A percentile compares a stretch with the other conserved stretches of the same genome.
phyloP scores from a whole-genome alignment of 2,329 filamentous ascomycete genomes.

The Plectosphaerella sp. region DNA sequence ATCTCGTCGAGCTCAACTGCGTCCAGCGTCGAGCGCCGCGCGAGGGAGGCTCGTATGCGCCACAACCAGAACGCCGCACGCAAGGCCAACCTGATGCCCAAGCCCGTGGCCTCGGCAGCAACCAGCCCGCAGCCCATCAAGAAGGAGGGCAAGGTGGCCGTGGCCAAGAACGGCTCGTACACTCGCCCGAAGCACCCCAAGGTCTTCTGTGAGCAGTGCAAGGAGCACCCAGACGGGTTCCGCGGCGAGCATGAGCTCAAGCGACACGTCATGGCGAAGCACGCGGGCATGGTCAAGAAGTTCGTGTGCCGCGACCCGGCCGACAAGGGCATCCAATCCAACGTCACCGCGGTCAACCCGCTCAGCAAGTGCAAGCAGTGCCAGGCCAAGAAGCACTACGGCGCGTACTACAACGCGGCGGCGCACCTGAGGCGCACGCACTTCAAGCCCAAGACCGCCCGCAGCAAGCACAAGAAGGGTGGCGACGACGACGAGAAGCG shows the following conservation, averaged over 20 bases:
- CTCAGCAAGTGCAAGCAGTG: constrained; percentile 83
- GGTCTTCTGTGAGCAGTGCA: constrained; percentile 66
- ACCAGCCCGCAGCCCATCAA: constrained; percentile 18
- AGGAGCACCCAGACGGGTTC: constrained; percentile 72
- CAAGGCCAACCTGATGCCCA: constrained; percentile 36
- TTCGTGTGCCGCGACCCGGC: constrained; percentile 55
- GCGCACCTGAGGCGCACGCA: constrained; percentile 85
- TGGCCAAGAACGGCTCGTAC: constrained; percentile 37
- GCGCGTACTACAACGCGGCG: constrained; percentile 91
- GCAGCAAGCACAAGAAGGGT: constrained; percentile 34
- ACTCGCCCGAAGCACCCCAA: constrained; percentile 66
- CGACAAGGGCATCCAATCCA: constrained; percentile 28
- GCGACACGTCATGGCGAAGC: constrained; percentile 62
- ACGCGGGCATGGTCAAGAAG: constrained; percentile 52
- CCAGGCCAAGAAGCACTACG: constrained; percentile 71
- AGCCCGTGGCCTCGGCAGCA: constrained; percentile 28
- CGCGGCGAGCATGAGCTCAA: constrained; percentile 80
- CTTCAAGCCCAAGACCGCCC: constrained; percentile 63
- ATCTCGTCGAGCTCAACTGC: constrained; percentile 40
- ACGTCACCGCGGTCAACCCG: constrained; percentile 54
- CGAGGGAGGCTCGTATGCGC: constrained; percentile 41
- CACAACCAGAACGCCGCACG: constrained; percentile 37
- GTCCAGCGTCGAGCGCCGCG: constrained; percentile 39
- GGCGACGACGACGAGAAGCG: constrained; percentile 41
- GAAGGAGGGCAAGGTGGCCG: constrained; percentile 38